Conservation (phyloP, 306 rosid genomes). For the Datisca glomerata region DNA sequence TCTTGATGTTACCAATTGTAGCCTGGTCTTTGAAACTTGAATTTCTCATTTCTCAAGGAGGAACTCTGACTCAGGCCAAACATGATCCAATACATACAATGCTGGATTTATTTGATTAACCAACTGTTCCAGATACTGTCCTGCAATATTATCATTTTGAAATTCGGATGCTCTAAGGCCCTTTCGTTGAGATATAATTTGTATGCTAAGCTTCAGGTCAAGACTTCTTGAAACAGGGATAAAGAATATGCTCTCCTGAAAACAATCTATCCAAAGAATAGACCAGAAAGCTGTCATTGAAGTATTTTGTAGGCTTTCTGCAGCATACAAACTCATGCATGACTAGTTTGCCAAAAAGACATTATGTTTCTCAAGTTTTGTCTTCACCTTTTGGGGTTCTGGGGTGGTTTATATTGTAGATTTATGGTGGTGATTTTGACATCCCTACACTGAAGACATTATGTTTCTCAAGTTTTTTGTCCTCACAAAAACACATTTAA, state of each 20-base stretch:
- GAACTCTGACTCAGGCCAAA: slow-evolving; percentile 29
- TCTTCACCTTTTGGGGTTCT: too few species aligned
- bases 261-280: slow-evolving; percentile 24
- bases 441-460: too few species aligned
- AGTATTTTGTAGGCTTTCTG: too few species aligned
- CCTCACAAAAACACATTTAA: too few species aligned
- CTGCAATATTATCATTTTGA: slow-evolving; percentile 19
- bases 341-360: too few species aligned
- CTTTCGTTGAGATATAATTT: slow-evolving; percentile 24
- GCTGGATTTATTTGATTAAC: slow-evolving; percentile 16
- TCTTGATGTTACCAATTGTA: slow-evolving; percentile 59
- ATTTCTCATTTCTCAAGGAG: slow-evolving; percentile 41
- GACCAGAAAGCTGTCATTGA: slow-evolving; percentile 2
- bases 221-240: slow-evolving; percentile 22
- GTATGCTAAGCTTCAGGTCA: slow-evolving; percentile 23
- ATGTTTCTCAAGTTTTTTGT: too few species aligned
- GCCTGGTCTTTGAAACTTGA: slow-evolving; percentile 17
- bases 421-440: not conserved
- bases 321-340: too few species aligned
- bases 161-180: slow-evolving; percentile 12
- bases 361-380: too few species aligned
- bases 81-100: slow-evolving; percentile 50
- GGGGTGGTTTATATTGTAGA: not conserved
- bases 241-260: slow-evolving; percentile 36
- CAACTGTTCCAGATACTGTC: slow-evolving; percentile 18